Evolutionary conservation across 768 basidiomycete genomes (phyloP).

Genomic region (Panaeolus cyanescens): DNA sequence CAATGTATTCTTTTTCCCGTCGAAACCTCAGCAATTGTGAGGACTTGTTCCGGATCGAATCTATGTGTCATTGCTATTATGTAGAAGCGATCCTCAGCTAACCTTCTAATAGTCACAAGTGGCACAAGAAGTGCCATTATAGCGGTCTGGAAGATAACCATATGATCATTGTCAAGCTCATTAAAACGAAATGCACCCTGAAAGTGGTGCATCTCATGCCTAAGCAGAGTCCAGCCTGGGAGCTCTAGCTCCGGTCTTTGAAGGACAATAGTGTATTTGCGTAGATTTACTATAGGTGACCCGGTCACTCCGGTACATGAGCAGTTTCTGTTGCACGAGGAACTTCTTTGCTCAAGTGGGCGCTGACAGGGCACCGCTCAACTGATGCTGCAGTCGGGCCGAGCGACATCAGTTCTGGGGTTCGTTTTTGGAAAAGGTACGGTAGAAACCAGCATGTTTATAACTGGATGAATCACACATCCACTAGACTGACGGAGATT

Average conservation of each 20-base stretch:
- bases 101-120: neutral
- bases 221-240: neutral
- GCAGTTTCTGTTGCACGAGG: neutral
- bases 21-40: neutral
- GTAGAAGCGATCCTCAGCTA: neutral
- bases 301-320: neutral
- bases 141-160: neutral
- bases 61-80: neutral
- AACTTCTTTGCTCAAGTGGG: neutral
- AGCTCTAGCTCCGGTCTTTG: neutral
- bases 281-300: neutral
- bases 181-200: neutral
- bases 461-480: no score
- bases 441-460: neutral
- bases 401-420: neutral
- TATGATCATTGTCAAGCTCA: neutral
- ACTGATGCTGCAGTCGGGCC: neutral
- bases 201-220: neutral
- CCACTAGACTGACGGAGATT: neutral
- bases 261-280: neutral
- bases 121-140: conserved; percentile 2
- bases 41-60: neutral
- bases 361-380: neutral
- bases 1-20: neutral
- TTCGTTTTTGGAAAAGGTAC: neutral